Evolutionary conservation across 2,329 filamentous ascomycete genomes (phyloP), one percentile per base, ranked within the genome.

Genomic region (Penicillium thymicola): DNA sequence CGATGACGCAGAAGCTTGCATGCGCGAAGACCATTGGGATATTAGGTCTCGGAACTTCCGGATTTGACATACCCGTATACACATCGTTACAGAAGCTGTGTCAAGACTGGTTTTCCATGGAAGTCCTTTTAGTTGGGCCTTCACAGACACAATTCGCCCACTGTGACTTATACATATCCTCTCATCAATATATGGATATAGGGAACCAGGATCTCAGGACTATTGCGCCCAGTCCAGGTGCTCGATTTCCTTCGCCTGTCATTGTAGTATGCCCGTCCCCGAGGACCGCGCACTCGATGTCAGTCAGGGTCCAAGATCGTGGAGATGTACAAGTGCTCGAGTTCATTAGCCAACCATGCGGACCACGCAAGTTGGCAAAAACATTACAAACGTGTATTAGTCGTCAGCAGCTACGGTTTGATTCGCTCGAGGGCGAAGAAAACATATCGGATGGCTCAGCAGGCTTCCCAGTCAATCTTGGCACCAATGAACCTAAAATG

Each of bases 311-410:
- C 9, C 58, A 42, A 6, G 44, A 27, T 27, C 42, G 38, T 8
- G 37, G 18, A 0, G 23, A 56, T 28, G n/a, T 43, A 18, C 30
- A 44, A 2, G 58, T 72, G n/a, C 60, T 69, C 25, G 70, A 71
- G 45, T 68, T 71, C 16, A 69, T 72, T 25, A 66, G 67, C 43
- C 70, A 72, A 27, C 70, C 70, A 5, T 70, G 66, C 42, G 70
- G 69, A 8, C 67, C 68, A 6, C 64, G 62, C 34, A 72, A 72
- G 36, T 54, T 72, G 34, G 69, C 69, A 9, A 69, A 64, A 25
- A 63, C 68, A 1, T 49, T 72, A 4, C 42, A 55, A 25, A 27
- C 52, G 1, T 65, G 64, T 28, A 54, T 64, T 23, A 52, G 56
- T 5, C 63, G 62, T 18, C 55, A 58, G 21, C 49, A 54, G 13